Conservation (phyloP, 2,329 filamentous ascomycete species). For the Penicillium sp. region DNA sequence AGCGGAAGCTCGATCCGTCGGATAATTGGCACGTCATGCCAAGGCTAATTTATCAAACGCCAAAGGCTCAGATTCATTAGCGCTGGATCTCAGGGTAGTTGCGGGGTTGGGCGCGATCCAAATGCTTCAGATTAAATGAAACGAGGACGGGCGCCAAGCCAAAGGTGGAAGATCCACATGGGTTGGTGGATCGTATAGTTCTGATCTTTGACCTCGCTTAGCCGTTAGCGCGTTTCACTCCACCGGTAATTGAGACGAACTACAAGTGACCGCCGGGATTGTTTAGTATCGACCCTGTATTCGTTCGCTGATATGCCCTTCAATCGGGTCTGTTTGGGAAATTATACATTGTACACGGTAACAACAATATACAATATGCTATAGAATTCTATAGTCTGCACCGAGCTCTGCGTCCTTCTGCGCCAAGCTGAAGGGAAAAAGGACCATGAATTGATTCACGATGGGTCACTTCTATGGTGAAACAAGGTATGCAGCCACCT, state of each 20-base stretch:
- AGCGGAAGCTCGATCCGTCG: background rate
- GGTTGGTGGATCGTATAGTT: background rate
- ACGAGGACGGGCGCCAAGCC: background rate
- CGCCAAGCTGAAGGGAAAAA: background rate
- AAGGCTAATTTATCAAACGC: background rate
- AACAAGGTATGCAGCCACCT: background rate
- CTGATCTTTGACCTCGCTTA: conserved; percentile 3
- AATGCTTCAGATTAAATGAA: background rate
- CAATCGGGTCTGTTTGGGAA: background rate
- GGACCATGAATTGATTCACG: background rate
- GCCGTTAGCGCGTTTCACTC: conserved; percentile 6
- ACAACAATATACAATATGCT: no score
- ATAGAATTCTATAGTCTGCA: no score
- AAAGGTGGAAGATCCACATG: background rate
- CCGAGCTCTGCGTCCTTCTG: background rate
- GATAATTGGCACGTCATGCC: background rate
- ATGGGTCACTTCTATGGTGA: background rate
- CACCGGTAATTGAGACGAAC: background rate
- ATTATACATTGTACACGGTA: no score
- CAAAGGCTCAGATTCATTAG: background rate
- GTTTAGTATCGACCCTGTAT: background rate
- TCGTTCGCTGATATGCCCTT: background rate
- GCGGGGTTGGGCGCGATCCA: background rate
- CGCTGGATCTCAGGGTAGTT: background rate
- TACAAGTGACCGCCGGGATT: background rate